A percentile compares a stretch with the other conserved stretches of the same genome.
Evolutionary conservation across 345 rosid species (phyloP).

Genomic region (Aquilaria yunnanensis): DNA sequence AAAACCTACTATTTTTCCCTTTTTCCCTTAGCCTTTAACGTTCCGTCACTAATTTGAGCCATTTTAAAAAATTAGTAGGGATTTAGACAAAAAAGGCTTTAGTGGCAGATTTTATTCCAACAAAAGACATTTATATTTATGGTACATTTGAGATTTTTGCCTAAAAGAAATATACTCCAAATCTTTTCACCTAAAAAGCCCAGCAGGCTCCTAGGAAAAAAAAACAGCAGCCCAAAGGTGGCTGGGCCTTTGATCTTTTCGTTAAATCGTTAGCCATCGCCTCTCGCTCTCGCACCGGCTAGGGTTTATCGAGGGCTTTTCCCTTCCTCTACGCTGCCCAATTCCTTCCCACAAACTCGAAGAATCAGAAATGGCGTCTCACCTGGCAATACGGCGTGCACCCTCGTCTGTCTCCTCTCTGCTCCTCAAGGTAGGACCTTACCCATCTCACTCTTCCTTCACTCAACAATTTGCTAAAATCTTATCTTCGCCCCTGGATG

Average conservation of each 20-base stretch:
- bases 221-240: too few relatives aligned
- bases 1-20: too few relatives aligned
- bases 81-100: too few relatives aligned
- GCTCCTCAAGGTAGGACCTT: constrained; percentile 26
- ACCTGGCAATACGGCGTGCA: constrained; percentile 35
- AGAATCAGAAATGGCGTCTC: constrained; percentile 30
- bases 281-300: background rate
- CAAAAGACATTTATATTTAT: too few relatives aligned
- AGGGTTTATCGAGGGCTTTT: constrained; percentile 24
- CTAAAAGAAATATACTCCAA: too few relatives aligned
- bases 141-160: too few relatives aligned
- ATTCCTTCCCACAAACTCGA: background rate
- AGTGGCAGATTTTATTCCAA: too few relatives aligned
- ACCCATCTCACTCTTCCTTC: constrained; percentile 13
- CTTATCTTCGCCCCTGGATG: constrained; percentile 13
- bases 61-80: too few relatives aligned
- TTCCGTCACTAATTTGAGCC: too few relatives aligned
- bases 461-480: constrained; percentile 4
- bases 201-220: too few relatives aligned
- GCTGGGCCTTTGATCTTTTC: background rate
- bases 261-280: background rate
- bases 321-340: background rate
- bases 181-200: too few relatives aligned
- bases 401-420: constrained; percentile 19
- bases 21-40: too few relatives aligned